These are phyloP conservation scores for Aspergillus sp. DNA, from an alignment of 2,329 filamentous ascomycete genomes.

Conservation along the genomic window DNA sequence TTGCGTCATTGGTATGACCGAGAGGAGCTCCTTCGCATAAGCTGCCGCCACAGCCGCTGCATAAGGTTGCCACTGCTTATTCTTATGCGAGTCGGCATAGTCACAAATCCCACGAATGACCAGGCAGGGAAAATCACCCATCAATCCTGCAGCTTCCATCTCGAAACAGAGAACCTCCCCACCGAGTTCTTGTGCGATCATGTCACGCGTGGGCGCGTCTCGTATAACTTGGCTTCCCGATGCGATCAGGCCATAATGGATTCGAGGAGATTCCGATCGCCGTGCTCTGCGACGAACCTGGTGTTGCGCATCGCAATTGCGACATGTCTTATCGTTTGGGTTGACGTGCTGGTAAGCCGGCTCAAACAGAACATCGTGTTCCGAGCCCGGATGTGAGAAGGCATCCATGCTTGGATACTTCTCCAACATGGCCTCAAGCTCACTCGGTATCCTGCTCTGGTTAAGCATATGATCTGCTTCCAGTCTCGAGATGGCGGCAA, in stretches of 20 bases:
- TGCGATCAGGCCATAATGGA: constrained; percentile 8
- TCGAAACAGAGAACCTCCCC: constrained; percentile 8
- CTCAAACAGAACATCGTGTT: background rate
- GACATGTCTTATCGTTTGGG: background rate
- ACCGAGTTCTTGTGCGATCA: background rate
- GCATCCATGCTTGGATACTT: background rate
- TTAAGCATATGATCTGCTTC: background rate
- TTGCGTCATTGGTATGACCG: background rate
- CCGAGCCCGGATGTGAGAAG: background rate
- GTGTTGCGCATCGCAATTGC: background rate
- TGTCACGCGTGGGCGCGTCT: background rate
- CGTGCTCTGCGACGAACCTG: background rate
- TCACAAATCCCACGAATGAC: constrained; percentile 4
- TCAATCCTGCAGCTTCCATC: constrained; percentile 5
- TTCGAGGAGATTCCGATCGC: background rate
- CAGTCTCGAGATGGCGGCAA: background rate
- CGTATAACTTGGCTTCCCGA: background rate
- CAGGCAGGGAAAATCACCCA: constrained; percentile 1
- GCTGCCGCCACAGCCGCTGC: background rate
- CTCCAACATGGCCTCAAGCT: background rate
- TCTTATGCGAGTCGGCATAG: constrained; percentile 8
- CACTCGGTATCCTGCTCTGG: background rate
- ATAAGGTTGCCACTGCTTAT: constrained; percentile 7
- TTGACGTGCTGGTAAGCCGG: background rate
- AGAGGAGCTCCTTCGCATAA: constrained; percentile 5